A percentile compares a stretch with the other conserved stretches of the same genome.
Evolutionary conservation across 2,329 filamentous ascomycete species (phyloP).

Genomic region (Corynespora cassiicola): DNA sequence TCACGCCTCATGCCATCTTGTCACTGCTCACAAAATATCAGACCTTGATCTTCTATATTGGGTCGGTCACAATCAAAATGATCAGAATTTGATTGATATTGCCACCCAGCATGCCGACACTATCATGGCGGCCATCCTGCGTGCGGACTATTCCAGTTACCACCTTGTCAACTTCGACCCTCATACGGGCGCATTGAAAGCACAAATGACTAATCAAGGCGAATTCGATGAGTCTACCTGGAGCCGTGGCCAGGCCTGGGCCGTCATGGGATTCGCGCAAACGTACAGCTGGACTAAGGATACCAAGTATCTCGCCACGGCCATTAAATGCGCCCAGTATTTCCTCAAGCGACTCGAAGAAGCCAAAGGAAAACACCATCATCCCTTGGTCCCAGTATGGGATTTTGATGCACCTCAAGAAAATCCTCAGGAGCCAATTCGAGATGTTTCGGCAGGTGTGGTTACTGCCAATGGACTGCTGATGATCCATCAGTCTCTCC

Average conservation of each 20-base stretch:
- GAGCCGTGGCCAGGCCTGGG: conserved; percentile 59
- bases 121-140: conserved; percentile 43
- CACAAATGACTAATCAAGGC: conserved; percentile 58
- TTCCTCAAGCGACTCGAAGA: conserved; percentile 52
- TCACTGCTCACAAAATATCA: conserved; percentile 5
- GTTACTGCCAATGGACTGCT: conserved; percentile 52
- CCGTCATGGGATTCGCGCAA: conserved; percentile 56
- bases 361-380: conserved; percentile 35
- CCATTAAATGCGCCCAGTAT: conserved; percentile 53
- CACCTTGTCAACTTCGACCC: conserved; percentile 58
- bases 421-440: conserved; percentile 33
- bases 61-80: conserved; percentile 36
- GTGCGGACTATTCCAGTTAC: conserved; percentile 43
- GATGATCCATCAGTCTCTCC: conserved; percentile 44
- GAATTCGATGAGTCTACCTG: conserved; percentile 53
- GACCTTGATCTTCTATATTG: conserved; percentile 50
- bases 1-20: background rate
- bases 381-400: conserved; percentile 53
- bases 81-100: conserved; percentile 38
- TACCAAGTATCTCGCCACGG: conserved; percentile 50
- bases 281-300: conserved; percentile 57
- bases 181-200: conserved; percentile 50
- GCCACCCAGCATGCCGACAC: conserved; percentile 49
- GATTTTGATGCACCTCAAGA: conserved; percentile 59
- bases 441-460: conserved; percentile 50